These are phyloP conservation scores for Aspergillus fumigatiaffinis DNA, from an alignment of 2,329 filamentous ascomycete genomes.

Conservation along the genomic window DNA sequence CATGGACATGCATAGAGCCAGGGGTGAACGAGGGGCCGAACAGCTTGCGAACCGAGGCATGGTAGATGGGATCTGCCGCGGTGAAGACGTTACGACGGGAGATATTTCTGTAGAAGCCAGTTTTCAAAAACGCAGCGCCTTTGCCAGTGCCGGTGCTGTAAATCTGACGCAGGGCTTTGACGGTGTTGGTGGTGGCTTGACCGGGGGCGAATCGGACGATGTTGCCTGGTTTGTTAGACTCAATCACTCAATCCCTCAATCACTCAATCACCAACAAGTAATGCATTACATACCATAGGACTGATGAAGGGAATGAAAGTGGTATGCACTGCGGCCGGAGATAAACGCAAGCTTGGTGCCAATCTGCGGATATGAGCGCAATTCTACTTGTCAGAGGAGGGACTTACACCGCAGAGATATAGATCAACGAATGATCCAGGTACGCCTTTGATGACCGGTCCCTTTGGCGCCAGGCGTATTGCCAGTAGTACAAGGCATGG, in stretches of 20 bases:
- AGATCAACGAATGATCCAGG: slow-evolving; percentile 13
- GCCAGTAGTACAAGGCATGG: slow-evolving; percentile 14
- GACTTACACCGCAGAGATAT: slow-evolving; percentile 17
- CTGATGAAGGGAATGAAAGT: slow-evolving; percentile 16
- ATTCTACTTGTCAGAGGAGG: background rate
- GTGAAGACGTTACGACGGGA: slow-evolving; percentile 24
- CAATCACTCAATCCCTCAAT: no score
- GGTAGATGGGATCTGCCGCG: slow-evolving; percentile 19
- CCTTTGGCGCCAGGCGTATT: slow-evolving; percentile 13
- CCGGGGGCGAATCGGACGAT: slow-evolving; percentile 21
- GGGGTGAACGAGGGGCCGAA: slow-evolving; percentile 22
- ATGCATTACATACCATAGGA: slow-evolving; percentile 12
- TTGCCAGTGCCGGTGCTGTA: slow-evolving; percentile 18
- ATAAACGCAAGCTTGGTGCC: slow-evolving; percentile 19
- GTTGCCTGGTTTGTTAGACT: slow-evolving; percentile 9
- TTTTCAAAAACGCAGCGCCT: slow-evolving; percentile 19
- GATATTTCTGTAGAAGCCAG: slow-evolving; percentile 21
- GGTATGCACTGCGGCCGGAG: slow-evolving; percentile 15
- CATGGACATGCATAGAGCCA: slow-evolving; percentile 18
- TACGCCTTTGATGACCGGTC: slow-evolving; percentile 15
- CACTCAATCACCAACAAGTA: no score
- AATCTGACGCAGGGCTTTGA: slow-evolving; percentile 21
- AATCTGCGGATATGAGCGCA: slow-evolving; percentile 7
- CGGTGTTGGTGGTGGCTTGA: slow-evolving; percentile 23
- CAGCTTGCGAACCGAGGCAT: slow-evolving; percentile 20